phyloP scores from a whole-genome alignment of 139 green algal species.

The Chlorella sorokiniana region DNA sequence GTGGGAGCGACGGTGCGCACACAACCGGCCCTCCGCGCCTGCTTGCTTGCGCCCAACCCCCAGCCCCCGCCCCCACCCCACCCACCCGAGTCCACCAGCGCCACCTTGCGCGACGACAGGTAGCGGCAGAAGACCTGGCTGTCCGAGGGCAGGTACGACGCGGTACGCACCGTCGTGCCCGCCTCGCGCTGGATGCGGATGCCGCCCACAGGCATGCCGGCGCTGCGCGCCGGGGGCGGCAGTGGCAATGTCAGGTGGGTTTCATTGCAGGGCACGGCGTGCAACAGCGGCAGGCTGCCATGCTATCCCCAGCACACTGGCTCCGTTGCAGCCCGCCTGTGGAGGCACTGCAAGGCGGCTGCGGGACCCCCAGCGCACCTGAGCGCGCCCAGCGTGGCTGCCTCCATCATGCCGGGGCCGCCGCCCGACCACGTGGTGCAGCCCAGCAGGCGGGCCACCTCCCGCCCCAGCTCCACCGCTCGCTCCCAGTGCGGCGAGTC shows the following conservation, averaged over 20 bases:
- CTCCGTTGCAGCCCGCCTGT: background rate
- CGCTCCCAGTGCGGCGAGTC: slow-evolving; percentile 51
- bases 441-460: slow-evolving; percentile 63
- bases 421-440: slow-evolving; percentile 69
- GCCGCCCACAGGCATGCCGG: slow-evolving; percentile 58
- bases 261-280: too few species aligned
- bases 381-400: slow-evolving; percentile 42
- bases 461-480: slow-evolving; percentile 37
- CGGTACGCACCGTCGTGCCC: slow-evolving; percentile 63
- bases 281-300: too few species aligned
- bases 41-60: background rate
- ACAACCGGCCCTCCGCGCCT: too few species aligned
- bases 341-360: too few species aligned
- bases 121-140: slow-evolving; percentile 59
- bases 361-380: background rate
- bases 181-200: slow-evolving; percentile 73
- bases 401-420: slow-evolving; percentile 76
- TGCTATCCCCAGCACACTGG: too few species aligned
- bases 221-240: background rate
- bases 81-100: slow-evolving; percentile 50
- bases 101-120: slow-evolving; percentile 66
- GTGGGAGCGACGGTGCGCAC: too few species aligned
- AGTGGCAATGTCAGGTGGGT: background rate
- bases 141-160: slow-evolving; percentile 55
- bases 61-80: background rate